Conservation (phyloP, 768 basidiomycete genomes). For the Kwoniella newhampshirensis region DNA sequence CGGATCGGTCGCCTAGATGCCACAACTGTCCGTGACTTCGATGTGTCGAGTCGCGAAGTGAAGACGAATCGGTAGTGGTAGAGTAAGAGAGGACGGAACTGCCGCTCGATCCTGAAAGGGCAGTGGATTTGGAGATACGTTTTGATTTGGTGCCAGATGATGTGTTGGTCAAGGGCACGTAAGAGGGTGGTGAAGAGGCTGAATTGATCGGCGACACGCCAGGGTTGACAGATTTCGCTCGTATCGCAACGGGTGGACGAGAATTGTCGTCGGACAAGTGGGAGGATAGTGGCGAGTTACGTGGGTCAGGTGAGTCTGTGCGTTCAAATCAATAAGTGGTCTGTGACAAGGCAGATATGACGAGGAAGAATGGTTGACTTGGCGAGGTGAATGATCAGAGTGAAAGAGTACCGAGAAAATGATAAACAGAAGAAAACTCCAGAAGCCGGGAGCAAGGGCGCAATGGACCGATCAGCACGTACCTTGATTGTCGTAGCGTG, state of each 20-base stretch:
- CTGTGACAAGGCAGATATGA: too few relatives aligned
- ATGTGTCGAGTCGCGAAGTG: neutral
- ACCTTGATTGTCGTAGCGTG: constrained; percentile 20
- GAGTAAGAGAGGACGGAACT: constrained; percentile 24
- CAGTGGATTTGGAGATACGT: constrained; percentile 32
- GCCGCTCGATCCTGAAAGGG: constrained; percentile 26
- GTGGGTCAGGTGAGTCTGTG: constrained; percentile 10
- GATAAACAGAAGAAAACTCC: neutral
- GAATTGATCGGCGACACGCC: constrained; percentile 8
- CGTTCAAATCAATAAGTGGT: neutral
- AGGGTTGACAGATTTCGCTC: too few relatives aligned
- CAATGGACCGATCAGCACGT: neutral
- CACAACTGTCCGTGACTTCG: constrained; percentile 14
- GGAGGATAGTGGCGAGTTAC: too few relatives aligned
- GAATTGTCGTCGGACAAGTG: too few relatives aligned
- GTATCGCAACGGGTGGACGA: too few relatives aligned
- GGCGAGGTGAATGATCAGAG: too few relatives aligned
- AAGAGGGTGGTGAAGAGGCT: constrained; percentile 17
- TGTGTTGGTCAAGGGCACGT: constrained; percentile 5
- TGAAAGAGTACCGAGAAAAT: too few relatives aligned
- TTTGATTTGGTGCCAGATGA: constrained; percentile 4
- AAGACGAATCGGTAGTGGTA: constrained; percentile 24
- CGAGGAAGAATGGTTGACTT: too few relatives aligned
- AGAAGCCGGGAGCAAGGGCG: neutral
- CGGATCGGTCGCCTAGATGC: constrained; percentile 29